Evolutionary conservation across 2,329 filamentous ascomycete species (phyloP), one percentile per base, ranked within the genome.

Genomic region (Teratosphaeria viscida): DNA sequence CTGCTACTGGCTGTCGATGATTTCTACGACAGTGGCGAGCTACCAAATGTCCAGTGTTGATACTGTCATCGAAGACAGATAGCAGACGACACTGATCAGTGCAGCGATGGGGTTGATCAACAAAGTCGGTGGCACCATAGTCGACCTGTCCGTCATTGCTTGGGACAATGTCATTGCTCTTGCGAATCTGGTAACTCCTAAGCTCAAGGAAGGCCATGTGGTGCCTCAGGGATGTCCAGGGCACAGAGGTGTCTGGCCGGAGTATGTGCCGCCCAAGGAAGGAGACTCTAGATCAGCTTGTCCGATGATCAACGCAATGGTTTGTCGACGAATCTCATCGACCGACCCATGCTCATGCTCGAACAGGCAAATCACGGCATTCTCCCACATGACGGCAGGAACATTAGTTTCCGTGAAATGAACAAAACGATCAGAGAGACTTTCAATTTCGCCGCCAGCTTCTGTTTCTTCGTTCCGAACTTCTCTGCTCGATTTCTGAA

Each of bases 121-220:
- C 32, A 67, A 67, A 54, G 52, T 67, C 54, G 62, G 57, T n/a
- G 60, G 62, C 27, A 59, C 65, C 14, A 68, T 75, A 57, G 67
- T 74, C 60, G 70, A 73, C 62, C 60, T 74, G 27, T 70, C 71
- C 35, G 71, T 76, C 57, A 69, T 76, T 52, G 62, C 65, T 52
- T 76, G 73, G 72, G 74, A 76, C 64, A 73, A 74, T 58, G 64
- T 64, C 52, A 67, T 75, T 54, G 73, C 74, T 58, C 58, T 74
- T 55, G 67, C 73, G 34, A 76, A 76, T 60, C 63, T 74, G 35
- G 37, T 75, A 32, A 71, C 71, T 35, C 73, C 74, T 16, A 68
- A 71, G 47, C 68, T 68, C 59, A 72, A 74, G 57, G 64, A 69
- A 54, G 73, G 71, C 43, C 63, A 70, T 54, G 72, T 76, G 27